phyloP scores from a whole-genome alignment of 495 filamentous ascomycete species.

The Podospora didyma region DNA sequence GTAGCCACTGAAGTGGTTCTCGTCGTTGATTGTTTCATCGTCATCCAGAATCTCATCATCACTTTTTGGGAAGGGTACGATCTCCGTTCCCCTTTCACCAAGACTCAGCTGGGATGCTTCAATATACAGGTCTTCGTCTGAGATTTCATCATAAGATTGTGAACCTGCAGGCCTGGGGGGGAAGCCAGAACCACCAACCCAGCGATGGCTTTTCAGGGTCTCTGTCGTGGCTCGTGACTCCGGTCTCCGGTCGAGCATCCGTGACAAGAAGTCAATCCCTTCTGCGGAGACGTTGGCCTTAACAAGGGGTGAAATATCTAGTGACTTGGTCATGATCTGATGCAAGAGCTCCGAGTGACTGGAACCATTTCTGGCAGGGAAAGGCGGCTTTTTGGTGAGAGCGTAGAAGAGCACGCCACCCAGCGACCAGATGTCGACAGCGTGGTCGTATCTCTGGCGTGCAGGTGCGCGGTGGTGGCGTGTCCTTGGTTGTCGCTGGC shows the following conservation, averaged over 20 bases:
- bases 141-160: constrained; percentile 41
- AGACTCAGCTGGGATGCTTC: constrained; percentile 70
- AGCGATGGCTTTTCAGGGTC: constrained; percentile 61
- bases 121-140: constrained; percentile 43
- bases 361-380: constrained; percentile 56
- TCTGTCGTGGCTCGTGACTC: constrained; percentile 60
- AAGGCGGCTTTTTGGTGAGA: constrained; percentile 72
- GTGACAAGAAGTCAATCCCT: constrained; percentile 66
- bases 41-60: constrained; percentile 38
- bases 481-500: constrained; percentile 39
- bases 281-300: constrained; percentile 53
- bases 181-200: constrained; percentile 53
- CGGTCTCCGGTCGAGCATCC: constrained; percentile 74
- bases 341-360: constrained; percentile 64
- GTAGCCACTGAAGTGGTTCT: constrained; percentile 24
- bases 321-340: constrained; percentile 69
- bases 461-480: constrained; percentile 30
- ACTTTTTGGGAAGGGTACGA: constrained; percentile 15
- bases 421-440: constrained; percentile 92
- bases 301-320: constrained; percentile 58
- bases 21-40: constrained; percentile 39
- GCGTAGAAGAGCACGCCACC: constrained; percentile 85
- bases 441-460: constrained; percentile 69
- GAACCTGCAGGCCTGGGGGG: constrained; percentile 15
- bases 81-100: constrained; percentile 30